These are phyloP conservation scores for Acacia confusa DNA, from an alignment of 306 rosid genomes.

Conservation along the genomic window DNA sequence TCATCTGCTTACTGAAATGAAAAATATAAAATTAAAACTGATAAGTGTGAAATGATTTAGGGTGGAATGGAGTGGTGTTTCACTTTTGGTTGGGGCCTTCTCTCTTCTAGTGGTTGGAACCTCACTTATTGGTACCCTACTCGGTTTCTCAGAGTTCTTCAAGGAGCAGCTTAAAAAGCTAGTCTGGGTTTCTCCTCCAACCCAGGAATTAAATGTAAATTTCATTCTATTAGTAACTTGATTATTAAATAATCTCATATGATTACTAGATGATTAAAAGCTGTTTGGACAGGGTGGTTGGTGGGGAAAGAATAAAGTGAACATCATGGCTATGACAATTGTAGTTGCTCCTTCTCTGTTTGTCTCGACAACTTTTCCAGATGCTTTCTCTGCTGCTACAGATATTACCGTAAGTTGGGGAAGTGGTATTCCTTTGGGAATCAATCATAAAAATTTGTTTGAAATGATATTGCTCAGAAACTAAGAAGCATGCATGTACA, in stretches of 20 bases:
- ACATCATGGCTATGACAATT: constrained; percentile 52
- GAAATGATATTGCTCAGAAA: neutral
- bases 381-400: constrained; percentile 68
- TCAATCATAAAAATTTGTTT: neutral
- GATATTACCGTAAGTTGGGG: constrained; percentile 65
- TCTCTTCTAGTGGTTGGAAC: constrained; percentile 74
- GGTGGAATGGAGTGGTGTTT: constrained; percentile 57
- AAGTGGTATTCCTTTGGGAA: neutral
- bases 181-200: constrained; percentile 33
- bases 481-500: neutral
- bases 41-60: constrained; percentile 28
- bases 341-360: constrained; percentile 63
- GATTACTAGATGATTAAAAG: constrained; percentile 1
- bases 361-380: constrained; percentile 58
- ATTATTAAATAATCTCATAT: constrained; percentile 5
- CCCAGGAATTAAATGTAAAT: constrained; percentile 30
- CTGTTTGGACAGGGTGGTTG: constrained; percentile 37
- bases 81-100: constrained; percentile 74
- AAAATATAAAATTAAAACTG: neutral
- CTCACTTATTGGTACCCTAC: constrained; percentile 65
- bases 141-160: constrained; percentile 69
- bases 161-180: constrained; percentile 61
- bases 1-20: neutral
- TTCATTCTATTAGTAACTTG: neutral
- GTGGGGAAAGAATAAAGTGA: constrained; percentile 57